These are phyloP conservation scores for Jackrogersella minutella DNA, from an alignment of 495 filamentous ascomycete species.

Conservation along the genomic window DNA sequence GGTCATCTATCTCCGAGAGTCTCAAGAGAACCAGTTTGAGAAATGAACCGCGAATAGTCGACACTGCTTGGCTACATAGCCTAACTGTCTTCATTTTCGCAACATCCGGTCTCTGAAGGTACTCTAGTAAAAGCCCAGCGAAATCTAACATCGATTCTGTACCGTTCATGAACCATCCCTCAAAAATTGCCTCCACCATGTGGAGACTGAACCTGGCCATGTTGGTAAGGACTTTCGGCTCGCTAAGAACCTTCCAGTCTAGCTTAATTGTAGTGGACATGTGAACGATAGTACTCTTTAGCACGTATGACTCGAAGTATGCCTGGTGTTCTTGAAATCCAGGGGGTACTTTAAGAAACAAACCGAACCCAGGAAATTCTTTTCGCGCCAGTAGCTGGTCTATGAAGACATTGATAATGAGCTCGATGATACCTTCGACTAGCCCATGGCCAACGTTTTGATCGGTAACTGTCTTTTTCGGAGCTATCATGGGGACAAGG, in stretches of 20 bases:
- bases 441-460: slow-evolving; percentile 70
- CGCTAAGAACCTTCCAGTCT: slow-evolving; percentile 74
- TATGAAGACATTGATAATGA: slow-evolving; percentile 78
- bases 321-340: slow-evolving; percentile 93
- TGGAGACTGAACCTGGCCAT: slow-evolving; percentile 80
- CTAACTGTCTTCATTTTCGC: slow-evolving; percentile 82
- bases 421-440: slow-evolving; percentile 75
- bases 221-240: slow-evolving; percentile 86
- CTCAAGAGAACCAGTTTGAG: slow-evolving; percentile 78
- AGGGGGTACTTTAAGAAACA: slow-evolving; percentile 89
- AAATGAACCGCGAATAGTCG: slow-evolving; percentile 76
- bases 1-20: slow-evolving; percentile 81
- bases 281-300: slow-evolving; percentile 75
- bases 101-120: slow-evolving; percentile 86
- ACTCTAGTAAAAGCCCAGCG: slow-evolving; percentile 82
- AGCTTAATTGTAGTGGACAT: slow-evolving; percentile 73
- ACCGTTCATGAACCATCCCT: slow-evolving; percentile 94
- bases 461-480: slow-evolving; percentile 59
- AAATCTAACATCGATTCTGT: slow-evolving; percentile 85
- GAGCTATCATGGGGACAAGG: slow-evolving; percentile 67
- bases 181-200: slow-evolving; percentile 87
- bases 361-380: slow-evolving; percentile 87
- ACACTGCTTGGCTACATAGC: slow-evolving; percentile 81
- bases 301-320: slow-evolving; percentile 90
- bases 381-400: slow-evolving; percentile 84